Evolutionary conservation across 2,329 filamentous ascomycete species (phyloP).

Genomic region (Thermochaetoides dissita): DNA sequence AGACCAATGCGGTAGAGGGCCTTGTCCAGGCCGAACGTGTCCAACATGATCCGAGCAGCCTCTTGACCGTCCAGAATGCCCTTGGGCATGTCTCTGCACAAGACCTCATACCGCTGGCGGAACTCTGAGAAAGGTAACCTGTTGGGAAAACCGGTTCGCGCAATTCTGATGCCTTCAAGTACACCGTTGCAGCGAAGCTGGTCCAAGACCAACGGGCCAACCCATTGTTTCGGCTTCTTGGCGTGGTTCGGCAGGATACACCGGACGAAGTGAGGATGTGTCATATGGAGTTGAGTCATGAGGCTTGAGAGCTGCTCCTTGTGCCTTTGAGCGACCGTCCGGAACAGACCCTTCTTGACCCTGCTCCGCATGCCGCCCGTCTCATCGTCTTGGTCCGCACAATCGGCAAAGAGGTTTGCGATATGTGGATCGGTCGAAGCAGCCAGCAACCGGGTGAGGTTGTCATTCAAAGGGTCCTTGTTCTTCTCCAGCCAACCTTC

Average conservation of each 20-base stretch:
- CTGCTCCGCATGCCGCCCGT: constrained; percentile 53
- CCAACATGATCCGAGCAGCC: constrained; percentile 72
- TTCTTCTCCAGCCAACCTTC: constrained; percentile 97
- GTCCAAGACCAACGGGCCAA: constrained; percentile 82
- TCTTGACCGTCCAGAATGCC: constrained; percentile 84
- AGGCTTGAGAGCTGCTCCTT: constrained; percentile 96
- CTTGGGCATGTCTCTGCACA: constrained; percentile 77
- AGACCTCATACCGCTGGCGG: constrained; percentile 85
- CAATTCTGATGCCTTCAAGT: constrained; percentile 94
- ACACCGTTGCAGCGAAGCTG: constrained; percentile 98
- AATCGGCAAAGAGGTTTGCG: constrained; percentile 75
- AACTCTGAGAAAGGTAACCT: constrained; percentile 86
- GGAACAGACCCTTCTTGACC: constrained; percentile 94
- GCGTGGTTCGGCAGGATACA: constrained; percentile 98
- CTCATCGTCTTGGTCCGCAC: constrained; percentile 68
- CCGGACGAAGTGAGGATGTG: constrained; percentile 94
- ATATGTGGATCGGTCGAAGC: constrained; percentile 72
- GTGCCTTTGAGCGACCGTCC: constrained; percentile 89
- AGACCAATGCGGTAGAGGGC: constrained; percentile 84
- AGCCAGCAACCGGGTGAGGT: constrained; percentile 77
- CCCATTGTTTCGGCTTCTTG: constrained; percentile 87
- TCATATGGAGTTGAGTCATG: constrained; percentile 88
- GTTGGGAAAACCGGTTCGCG: constrained; percentile 92
- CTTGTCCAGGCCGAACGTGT: constrained; percentile 73
- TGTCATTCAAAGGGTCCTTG: constrained; percentile 96